These are phyloP conservation scores for Cyberlindnera petersonii DNA, from an alignment of 805 yeast genomes.

Conservation along the genomic window DNA sequence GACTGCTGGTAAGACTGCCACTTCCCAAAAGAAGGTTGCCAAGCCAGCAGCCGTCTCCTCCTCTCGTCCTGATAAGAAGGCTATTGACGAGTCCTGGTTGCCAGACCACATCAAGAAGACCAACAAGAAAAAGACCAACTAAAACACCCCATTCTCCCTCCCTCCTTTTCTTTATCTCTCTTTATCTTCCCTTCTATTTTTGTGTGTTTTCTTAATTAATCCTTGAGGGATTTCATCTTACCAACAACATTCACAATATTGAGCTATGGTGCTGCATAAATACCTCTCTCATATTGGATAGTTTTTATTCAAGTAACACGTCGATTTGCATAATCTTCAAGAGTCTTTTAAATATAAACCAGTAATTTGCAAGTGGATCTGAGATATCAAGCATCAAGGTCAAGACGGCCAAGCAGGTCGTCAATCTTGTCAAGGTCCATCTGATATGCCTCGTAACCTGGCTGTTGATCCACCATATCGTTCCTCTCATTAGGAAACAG, in stretches of 20 bases:
- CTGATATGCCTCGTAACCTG: constrained; percentile 22
- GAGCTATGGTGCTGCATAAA: too few species aligned
- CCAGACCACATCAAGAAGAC: constrained; percentile 50
- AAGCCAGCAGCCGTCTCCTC: constrained; percentile 19
- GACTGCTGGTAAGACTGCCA: constrained; percentile 27
- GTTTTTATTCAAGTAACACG: too few species aligned
- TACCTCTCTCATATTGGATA: too few species aligned
- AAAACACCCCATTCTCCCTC: not conserved
- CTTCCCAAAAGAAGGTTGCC: constrained; percentile 20
- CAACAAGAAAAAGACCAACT: constrained; percentile 23
- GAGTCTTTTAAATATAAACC: too few species aligned
- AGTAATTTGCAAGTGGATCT: too few species aligned
- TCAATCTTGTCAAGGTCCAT: constrained; percentile 40
- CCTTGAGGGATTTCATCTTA: constrained; percentile 3
- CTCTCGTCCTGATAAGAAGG: constrained; percentile 29
- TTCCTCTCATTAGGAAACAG: constrained; percentile 29
- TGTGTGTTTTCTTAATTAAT: constrained; percentile 2
- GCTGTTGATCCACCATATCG: constrained; percentile 20
- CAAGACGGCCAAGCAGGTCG: constrained; percentile 34
- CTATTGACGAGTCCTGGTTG: constrained; percentile 50
- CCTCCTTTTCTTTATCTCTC: not conserved
- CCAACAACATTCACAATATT: too few species aligned
- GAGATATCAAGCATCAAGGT: constrained; percentile 43
- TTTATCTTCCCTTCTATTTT: constrained; percentile 3
- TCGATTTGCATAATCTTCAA: too few species aligned